Conservation (phyloP, 2,329 filamentous ascomycete genomes). For the Ilyonectria mors-panacis region DNA sequence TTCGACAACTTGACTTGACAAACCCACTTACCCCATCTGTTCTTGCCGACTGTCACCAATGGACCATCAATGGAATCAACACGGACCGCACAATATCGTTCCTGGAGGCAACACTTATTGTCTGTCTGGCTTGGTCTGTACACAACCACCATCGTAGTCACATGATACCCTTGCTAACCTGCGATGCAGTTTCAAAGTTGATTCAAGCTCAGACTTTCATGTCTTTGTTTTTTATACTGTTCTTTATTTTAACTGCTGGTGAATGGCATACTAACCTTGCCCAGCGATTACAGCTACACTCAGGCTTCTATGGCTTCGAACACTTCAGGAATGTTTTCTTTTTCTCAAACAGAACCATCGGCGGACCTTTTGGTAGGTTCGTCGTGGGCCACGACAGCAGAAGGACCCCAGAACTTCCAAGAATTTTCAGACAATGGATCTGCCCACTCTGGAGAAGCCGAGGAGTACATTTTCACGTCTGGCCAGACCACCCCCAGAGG, state of each 20-base stretch:
- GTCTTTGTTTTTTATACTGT: conserved; percentile 51
- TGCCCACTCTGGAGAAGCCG: conserved; percentile 65
- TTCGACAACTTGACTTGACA: background rate
- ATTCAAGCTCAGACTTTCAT: conserved; percentile 54
- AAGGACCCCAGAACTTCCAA: conserved; percentile 73
- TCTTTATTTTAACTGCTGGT: conserved; percentile 57
- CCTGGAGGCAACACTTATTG: conserved; percentile 9
- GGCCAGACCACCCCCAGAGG: conserved; percentile 69
- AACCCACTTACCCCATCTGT: background rate
- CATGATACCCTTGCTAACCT: conserved; percentile 46
- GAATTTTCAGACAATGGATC: conserved; percentile 67
- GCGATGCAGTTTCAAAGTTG: conserved; percentile 70
- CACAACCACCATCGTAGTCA: conserved; percentile 24
- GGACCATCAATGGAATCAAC: conserved; percentile 29
- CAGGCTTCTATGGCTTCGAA: conserved; percentile 66
- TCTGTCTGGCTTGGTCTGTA: conserved; percentile 50
- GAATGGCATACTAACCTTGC: conserved; percentile 71
- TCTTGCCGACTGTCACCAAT: background rate
- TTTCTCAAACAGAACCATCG: conserved; percentile 72
- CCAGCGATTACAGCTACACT: conserved; percentile 71
- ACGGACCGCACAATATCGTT: conserved; percentile 38
- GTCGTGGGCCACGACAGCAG: conserved; percentile 70
- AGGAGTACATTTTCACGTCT: conserved; percentile 69
- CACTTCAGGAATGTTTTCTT: conserved; percentile 69
- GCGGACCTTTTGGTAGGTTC: conserved; percentile 68